Evolutionary conservation across 805 yeast species (phyloP).

Genomic region (Saturnispora hagleri): DNA sequence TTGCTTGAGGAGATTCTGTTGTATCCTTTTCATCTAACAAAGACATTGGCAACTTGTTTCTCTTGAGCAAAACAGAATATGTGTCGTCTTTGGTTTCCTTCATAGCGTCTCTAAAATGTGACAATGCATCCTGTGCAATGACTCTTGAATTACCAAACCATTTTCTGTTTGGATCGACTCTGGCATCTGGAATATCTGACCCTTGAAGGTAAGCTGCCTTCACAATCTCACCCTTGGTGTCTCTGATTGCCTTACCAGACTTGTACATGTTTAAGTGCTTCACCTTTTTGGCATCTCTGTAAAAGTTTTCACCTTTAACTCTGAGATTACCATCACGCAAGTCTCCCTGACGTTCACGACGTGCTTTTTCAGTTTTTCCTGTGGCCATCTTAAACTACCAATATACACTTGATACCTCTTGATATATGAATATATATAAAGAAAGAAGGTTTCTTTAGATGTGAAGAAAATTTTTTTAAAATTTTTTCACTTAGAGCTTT

Average conservation of each 20-base stretch:
- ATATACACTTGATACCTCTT: not conserved
- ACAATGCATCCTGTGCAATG: conserved; percentile 90
- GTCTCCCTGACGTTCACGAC: conserved; percentile 77
- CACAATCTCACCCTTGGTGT: conserved; percentile 79
- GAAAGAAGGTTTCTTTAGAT: not conserved
- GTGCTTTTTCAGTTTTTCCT: conserved; percentile 80
- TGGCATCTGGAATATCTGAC: conserved; percentile 78
- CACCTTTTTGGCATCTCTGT: conserved; percentile 88
- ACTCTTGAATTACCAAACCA: conserved; percentile 99
- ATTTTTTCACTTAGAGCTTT: not conserved
- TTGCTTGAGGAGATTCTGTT: conserved; percentile 67
- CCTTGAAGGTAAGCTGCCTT: conserved; percentile 84
- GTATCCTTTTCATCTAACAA: conserved; percentile 77
- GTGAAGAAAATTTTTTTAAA: not conserved
- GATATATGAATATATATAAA: not conserved
- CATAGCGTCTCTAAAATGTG: conserved; percentile 90
- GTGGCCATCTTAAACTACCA: conserved; percentile 59
- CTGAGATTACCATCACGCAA: conserved; percentile 83
- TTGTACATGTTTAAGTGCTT: conserved; percentile 88
- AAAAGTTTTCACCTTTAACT: conserved; percentile 95
- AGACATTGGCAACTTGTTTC: conserved; percentile 95
- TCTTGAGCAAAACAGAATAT: conserved; percentile 76
- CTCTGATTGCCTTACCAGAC: conserved; percentile 78
- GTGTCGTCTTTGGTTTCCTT: conserved; percentile 75
- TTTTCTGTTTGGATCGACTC: conserved; percentile 92